Evolutionary conservation across 2,329 filamentous ascomycete genomes (phyloP).

Genomic region (Aspergillus persii): DNA sequence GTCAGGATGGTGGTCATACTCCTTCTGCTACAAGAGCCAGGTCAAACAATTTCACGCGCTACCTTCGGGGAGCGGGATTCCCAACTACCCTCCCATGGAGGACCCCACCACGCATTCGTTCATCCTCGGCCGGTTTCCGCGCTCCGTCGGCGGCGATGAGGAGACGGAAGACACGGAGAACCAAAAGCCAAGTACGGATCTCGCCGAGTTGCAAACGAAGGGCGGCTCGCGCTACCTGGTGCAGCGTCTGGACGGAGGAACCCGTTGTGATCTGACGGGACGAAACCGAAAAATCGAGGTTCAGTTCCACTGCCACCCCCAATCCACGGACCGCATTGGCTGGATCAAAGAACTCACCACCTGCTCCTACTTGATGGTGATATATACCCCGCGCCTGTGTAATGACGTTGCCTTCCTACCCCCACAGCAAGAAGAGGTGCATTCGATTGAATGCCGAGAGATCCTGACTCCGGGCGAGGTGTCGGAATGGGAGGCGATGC

Average conservation of each 20-base stretch:
- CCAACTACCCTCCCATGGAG: slow-evolving; percentile 68
- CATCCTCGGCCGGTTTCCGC: slow-evolving; percentile 64
- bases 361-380: slow-evolving; percentile 88
- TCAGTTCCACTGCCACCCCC: slow-evolving; percentile 73
- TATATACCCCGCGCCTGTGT: slow-evolving; percentile 85
- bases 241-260: slow-evolving; percentile 75
- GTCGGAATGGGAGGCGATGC: slow-evolving; percentile 46
- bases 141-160: slow-evolving; percentile 34
- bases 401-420: slow-evolving; percentile 83
- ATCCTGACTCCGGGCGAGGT: slow-evolving; percentile 62
- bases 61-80: slow-evolving; percentile 65
- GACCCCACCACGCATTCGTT: slow-evolving; percentile 76
- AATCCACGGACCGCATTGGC: slow-evolving; percentile 71
- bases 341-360: slow-evolving; percentile 93
- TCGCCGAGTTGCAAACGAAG: slow-evolving; percentile 72
- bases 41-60: slow-evolving; percentile 89
- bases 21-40: slow-evolving; percentile 84
- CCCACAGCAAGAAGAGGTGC: slow-evolving; percentile 71
- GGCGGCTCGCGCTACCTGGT: slow-evolving; percentile 84
- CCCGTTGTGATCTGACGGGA: slow-evolving; percentile 80
- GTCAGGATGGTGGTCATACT: slow-evolving; percentile 94
- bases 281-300: slow-evolving; percentile 80
- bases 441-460: slow-evolving; percentile 72
- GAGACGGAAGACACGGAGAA: slow-evolving; percentile 24
- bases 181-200: slow-evolving; percentile 33